phyloP scores from a whole-genome alignment of 75 land plant species.

The Larix kaempferi region DNA sequence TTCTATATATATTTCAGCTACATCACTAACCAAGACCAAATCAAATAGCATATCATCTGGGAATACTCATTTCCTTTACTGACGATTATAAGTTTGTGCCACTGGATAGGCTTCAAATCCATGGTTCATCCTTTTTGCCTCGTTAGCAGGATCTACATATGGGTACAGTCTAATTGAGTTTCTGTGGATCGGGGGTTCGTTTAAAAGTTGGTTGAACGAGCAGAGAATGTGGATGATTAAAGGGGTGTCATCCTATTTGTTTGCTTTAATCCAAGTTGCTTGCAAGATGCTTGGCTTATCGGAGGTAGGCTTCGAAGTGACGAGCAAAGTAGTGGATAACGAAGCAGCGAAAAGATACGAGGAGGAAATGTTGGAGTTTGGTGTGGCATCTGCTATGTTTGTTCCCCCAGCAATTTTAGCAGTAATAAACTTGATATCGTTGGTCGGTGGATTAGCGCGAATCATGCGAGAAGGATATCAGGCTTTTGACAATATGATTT shows the following conservation, averaged over 20 bases:
- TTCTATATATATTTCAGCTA: not conserved
- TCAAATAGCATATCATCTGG: too few relatives aligned
- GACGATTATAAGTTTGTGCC: too few relatives aligned
- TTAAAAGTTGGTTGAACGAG: slow-evolving; percentile 5
- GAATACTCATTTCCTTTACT: too few relatives aligned
- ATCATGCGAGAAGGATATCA: too few relatives aligned
- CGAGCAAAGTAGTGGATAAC: slow-evolving; percentile 14
- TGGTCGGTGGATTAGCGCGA: slow-evolving; percentile 5
- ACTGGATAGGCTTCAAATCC: slow-evolving; percentile 8
- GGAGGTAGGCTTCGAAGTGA: slow-evolving; percentile 18
- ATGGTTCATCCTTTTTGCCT: slow-evolving; percentile 3
- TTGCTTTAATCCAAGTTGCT: slow-evolving; percentile 2
- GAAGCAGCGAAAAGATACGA: too few relatives aligned
- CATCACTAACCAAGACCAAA: too few relatives aligned
- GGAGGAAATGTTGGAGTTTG: too few relatives aligned
- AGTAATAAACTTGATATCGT: slow-evolving; percentile 4
- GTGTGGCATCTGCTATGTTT: not conserved
- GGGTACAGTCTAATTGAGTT: too few relatives aligned
- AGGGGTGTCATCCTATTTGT: not conserved
- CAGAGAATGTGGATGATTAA: slow-evolving; percentile 16
- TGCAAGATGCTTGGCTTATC: slow-evolving; percentile 6
- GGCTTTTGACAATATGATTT: too few relatives aligned
- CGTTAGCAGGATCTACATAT: too few relatives aligned
- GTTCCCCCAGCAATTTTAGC: not conserved
- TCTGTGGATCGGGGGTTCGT: not conserved